Evolutionary conservation across 352 stramenopile genomes (phyloP).

Genomic region (Phytophthora sansomeana): DNA sequence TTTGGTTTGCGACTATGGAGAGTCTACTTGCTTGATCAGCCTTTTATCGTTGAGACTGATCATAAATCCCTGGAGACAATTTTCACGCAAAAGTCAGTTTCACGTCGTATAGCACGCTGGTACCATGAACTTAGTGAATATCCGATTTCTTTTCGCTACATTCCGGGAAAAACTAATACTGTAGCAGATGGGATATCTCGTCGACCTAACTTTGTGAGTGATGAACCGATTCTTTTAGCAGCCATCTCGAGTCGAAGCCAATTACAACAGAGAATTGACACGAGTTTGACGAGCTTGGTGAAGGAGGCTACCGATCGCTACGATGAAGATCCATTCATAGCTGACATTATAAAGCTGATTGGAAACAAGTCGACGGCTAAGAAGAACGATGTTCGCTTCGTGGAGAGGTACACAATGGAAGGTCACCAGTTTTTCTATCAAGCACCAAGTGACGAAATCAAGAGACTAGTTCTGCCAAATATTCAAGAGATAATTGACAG

Average conservation of each 20-base stretch:
- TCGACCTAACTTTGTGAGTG: slow-evolving; percentile 3
- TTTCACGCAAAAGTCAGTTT: slow-evolving; percentile 22
- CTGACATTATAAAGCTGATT: background rate
- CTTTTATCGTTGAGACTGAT: slow-evolving; percentile 13
- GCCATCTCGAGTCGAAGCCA: slow-evolving; percentile 1
- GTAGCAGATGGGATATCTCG: slow-evolving; percentile 21
- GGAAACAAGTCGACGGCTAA: too few relatives aligned
- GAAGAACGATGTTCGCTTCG: background rate
- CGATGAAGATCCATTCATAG: background rate
- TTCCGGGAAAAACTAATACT: background rate
- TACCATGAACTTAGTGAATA: slow-evolving; percentile 21
- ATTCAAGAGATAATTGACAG: slow-evolving; percentile 16
- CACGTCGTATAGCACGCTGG: slow-evolving; percentile 11
- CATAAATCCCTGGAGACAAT: slow-evolving; percentile 15
- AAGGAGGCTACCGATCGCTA: background rate
- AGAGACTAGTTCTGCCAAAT: slow-evolving; percentile 19
- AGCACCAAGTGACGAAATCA: slow-evolving; percentile 1
- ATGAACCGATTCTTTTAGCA: background rate
- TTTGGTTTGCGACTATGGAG: background rate
- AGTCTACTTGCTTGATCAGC: slow-evolving; percentile 14
- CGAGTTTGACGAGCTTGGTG: background rate
- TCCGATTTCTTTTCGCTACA: slow-evolving; percentile 14
- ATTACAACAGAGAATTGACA: background rate
- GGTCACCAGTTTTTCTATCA: slow-evolving; percentile 12
- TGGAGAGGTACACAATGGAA: slow-evolving; percentile 5